Evolutionary conservation across 805 yeast genomes (phyloP).

Genomic region (Candida arabinofermentans): DNA sequence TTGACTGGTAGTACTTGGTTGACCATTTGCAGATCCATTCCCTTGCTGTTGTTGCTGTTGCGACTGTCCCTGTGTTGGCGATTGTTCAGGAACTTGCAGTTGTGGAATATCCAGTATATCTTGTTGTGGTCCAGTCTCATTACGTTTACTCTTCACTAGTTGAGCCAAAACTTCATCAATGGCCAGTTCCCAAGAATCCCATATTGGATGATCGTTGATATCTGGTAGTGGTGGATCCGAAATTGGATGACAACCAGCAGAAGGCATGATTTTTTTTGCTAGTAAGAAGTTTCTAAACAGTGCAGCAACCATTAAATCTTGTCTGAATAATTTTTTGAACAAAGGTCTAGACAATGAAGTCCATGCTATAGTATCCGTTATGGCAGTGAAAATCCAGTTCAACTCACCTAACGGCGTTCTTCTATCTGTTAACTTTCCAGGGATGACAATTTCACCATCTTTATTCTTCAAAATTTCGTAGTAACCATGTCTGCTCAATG

Average conservation of each 20-base stretch:
- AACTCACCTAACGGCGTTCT: constrained; percentile 94
- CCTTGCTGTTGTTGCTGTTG: constrained; percentile 3
- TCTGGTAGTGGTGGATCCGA: constrained; percentile 93
- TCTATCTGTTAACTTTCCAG: constrained; percentile 88
- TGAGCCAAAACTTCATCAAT: constrained; percentile 88
- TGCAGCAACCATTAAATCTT: constrained; percentile 95
- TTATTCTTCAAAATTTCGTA: constrained; percentile 45
- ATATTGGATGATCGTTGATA: constrained; percentile 79
- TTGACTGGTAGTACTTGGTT: neutral
- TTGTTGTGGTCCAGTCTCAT: constrained; percentile 18
- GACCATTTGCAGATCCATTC: neutral
- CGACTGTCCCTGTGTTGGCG: constrained; percentile 4
- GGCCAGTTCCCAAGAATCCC: constrained; percentile 98
- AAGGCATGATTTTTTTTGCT: constrained; percentile 92
- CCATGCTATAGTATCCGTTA: constrained; percentile 98
- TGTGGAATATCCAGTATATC: constrained; percentile 29
- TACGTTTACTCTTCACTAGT: constrained; percentile 40
- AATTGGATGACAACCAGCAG: constrained; percentile 88
- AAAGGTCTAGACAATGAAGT: constrained; percentile 81
- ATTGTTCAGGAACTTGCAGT: constrained; percentile 23
- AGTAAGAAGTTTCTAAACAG: constrained; percentile 86
- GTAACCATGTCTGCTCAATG: constrained; percentile 48
- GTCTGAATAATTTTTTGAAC: constrained; percentile 87
- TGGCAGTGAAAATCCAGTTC: constrained; percentile 97
- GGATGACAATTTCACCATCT: constrained; percentile 63